Percentiles rank a stretch among this genome's conserved stretches.
Evolutionary conservation across 2,329 filamentous ascomycete genomes (phyloP).

Genomic region (Akanthomyces lecanii): DNA sequence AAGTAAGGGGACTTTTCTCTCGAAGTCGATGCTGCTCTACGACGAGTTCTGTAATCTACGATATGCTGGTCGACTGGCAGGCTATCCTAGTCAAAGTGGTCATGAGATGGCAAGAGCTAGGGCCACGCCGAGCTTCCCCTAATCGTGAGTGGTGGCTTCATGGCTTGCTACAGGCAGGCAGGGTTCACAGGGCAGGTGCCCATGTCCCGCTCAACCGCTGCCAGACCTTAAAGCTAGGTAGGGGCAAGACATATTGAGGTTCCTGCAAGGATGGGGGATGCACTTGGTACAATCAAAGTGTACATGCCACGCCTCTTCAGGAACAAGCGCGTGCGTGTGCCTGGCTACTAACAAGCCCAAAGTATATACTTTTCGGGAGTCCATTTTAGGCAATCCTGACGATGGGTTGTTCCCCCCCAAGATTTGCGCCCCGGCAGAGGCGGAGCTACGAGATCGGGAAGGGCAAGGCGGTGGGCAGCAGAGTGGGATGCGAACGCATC

Average conservation of each 20-base stretch:
- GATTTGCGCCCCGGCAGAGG: not conserved
- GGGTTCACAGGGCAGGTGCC: no score
- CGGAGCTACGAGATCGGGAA: slow-evolving; percentile 10
- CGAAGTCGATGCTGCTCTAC: not conserved
- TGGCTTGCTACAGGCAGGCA: not conserved
- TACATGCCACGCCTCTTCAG: not conserved
- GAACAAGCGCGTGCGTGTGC: not conserved
- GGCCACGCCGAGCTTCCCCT: slow-evolving; percentile 6
- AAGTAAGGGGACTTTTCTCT: not conserved
- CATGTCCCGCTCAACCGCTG: no score
- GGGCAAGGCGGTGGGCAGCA: not conserved
- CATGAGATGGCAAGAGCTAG: slow-evolving; percentile 6
- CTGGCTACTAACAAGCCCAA: no score
- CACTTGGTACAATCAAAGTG: no score
- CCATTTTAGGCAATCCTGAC: slow-evolving; percentile 11
- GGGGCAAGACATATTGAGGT: not conserved
- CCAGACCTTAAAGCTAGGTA: no score
- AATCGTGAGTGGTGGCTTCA: not conserved
- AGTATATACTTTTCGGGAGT: not conserved
- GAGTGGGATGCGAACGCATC: not conserved
- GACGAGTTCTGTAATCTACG: not conserved
- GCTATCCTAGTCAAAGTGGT: not conserved
- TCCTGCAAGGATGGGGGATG: not conserved
- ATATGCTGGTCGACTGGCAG: not conserved
- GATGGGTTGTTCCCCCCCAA: not conserved